A percentile compares a stretch with the other conserved stretches of the same genome.
phyloP scores from a whole-genome alignment of 768 basidiomycete genomes.

The Leucogyrophana mollusca region DNA sequence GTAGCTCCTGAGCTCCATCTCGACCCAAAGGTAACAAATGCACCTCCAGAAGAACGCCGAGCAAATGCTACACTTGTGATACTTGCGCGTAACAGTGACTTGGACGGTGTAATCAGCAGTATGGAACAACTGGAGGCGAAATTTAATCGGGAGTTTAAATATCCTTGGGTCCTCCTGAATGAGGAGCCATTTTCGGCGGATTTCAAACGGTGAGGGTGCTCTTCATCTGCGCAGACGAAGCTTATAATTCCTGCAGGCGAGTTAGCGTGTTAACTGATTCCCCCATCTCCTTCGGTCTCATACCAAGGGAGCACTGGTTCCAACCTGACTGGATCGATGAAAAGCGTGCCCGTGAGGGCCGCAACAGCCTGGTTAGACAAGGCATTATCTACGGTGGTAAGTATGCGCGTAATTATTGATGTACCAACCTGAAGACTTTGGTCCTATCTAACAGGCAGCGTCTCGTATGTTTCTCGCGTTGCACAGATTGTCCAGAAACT shows the following conservation, averaged over 20 bases:
- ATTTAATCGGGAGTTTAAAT: constrained; percentile 57
- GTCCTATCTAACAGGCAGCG: constrained; percentile 32
- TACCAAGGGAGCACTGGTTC: constrained; percentile 63
- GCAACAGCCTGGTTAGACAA: constrained; percentile 49
- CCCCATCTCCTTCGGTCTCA: constrained; percentile 51
- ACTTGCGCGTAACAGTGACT: constrained; percentile 48
- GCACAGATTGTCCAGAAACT: not conserved
- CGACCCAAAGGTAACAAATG: not conserved
- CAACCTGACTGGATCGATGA: constrained; percentile 79
- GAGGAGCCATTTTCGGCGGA: constrained; percentile 55
- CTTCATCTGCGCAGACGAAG: not conserved
- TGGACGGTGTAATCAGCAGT: constrained; percentile 42
- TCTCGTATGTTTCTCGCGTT: constrained; percentile 35
- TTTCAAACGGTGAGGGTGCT: constrained; percentile 43
- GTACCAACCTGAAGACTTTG: constrained; percentile 1
- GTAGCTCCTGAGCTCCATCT: constrained; percentile 4
- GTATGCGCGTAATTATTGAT: constrained; percentile 12
- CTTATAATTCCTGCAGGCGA: constrained; percentile 31
- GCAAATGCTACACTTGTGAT: constrained; percentile 63
- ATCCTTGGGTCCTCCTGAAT: constrained; percentile 66
- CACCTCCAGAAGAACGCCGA: constrained; percentile 12
- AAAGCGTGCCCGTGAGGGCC: constrained; percentile 48
- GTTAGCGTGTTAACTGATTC: constrained; percentile 37
- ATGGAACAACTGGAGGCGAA: constrained; percentile 56
- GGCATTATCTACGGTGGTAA: constrained; percentile 51